Base-by-base conservation (phyloP, 305 asterid species). In the Fraxinus sp. region DNA sequence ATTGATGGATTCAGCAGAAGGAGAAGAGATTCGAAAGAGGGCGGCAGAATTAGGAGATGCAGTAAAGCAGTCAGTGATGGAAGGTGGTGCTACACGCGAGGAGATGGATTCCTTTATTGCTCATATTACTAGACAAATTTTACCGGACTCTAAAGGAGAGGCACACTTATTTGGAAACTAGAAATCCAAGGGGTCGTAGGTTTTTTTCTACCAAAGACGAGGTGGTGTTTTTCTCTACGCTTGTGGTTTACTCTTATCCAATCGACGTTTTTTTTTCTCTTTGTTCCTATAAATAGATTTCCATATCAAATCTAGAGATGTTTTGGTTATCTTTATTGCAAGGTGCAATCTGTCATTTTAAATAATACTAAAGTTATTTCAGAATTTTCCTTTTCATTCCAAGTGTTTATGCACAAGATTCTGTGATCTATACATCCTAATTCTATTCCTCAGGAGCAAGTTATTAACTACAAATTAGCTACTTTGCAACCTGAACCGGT, bases 1-100 rank as follows among this genome's bases (percentile, higher is more conserved):
- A 72, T 78, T 81, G 80, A 81, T 85, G 85, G 87, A 46, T n/a
- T 66, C 85, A 33, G 70, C 71, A 39, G 85, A 73, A 78, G 87
- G 87, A n/a, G 77, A 73, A 35, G 83, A 82, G 57, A 81, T 81
- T 72, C 78, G 85, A 24, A 22, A 37, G 13, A 81, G 41, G 81
- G 87, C 80, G 3, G 83, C 39, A 72, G 55, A 26, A 2, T 62
- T 77, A 2, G 59, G 85, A 35, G 72, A 16, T 35, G 64, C 68
- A 8, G 26, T 85, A 5, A 77, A 37, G 68, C 46, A 81, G 18
- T 78, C 85, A 30, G 57, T 71, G 8, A 64, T 14, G 28, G 77
- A 77, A 2, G 87, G 74, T 41, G 87, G 87, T 59, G 22, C 73
- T 26, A 77, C 75, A 37, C 80, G 78, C 22, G 57, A 22, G 59